Evolutionary conservation across 1,139 yeast species (phyloP).

Genomic region (Pneumocystis murina): DNA sequence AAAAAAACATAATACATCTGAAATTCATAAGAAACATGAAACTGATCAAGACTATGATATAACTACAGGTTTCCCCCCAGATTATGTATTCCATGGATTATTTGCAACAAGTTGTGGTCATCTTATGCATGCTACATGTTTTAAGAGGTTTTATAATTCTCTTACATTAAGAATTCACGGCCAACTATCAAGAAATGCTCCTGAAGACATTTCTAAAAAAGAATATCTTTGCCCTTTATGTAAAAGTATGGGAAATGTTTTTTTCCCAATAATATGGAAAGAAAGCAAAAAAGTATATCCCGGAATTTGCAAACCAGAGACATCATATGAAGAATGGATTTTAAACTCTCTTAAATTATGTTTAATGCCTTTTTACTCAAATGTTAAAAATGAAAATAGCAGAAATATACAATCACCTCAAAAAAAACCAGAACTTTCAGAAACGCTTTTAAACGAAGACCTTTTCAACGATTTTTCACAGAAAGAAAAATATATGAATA

Average conservation of each 20-base stretch:
- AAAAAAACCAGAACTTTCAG: not conserved
- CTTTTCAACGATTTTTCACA: not conserved
- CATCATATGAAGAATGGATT: conserved; percentile 13
- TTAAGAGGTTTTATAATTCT: conserved; percentile 43
- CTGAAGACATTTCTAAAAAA: conserved; percentile 54
- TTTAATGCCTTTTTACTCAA: not conserved
- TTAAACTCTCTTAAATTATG: conserved; percentile 8
- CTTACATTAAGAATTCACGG: conserved; percentile 38
- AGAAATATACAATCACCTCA: not conserved
- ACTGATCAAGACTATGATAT: not conserved
- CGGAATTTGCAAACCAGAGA: conserved; percentile 8
- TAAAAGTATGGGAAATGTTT: conserved; percentile 69
- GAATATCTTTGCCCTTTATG: conserved; percentile 86
- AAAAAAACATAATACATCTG: conserved; percentile 8
- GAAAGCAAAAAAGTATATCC: conserved; percentile 18
- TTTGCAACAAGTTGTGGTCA: conserved; percentile 82
- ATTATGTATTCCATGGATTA: conserved; percentile 16
- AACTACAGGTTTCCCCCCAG: conserved; percentile 30
- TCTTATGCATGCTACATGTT: conserved; percentile 79
- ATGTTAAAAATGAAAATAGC: not conserved
- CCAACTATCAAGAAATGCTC: conserved; percentile 68
- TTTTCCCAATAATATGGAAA: conserved; percentile 53
- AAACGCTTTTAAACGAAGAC: not conserved
- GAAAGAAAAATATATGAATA: not conserved
- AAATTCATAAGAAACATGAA: not conserved